These are phyloP conservation scores for Penium margaritaceum DNA, from an alignment of 139 green algal species.

Conservation along the genomic window DNA sequence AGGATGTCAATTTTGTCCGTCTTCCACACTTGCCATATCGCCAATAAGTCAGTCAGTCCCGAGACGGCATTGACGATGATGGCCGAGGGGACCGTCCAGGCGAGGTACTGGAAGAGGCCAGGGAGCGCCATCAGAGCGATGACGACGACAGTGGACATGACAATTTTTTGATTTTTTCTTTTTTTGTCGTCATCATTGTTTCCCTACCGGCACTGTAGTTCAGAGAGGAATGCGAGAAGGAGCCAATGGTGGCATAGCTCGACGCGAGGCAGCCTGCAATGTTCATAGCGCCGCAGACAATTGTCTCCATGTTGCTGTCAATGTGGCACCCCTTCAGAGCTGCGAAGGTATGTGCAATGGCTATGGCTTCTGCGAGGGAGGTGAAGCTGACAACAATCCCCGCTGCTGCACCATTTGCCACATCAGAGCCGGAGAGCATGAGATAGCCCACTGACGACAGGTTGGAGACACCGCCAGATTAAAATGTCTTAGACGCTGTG, in stretches of 20 bases:
- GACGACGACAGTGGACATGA: constrained; percentile 18
- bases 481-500: too few species aligned
- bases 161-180: too few species aligned
- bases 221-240: constrained; percentile 34
- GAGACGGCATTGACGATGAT: constrained; percentile 38
- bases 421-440: too few species aligned
- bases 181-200: constrained; percentile 15
- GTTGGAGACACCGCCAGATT: too few species aligned
- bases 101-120: constrained; percentile 24
- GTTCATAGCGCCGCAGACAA: constrained; percentile 23
- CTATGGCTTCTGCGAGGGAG: constrained; percentile 29
- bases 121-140: constrained; percentile 36
- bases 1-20: constrained; percentile 38
- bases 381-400: too few species aligned
- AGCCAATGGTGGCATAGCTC: constrained; percentile 27
- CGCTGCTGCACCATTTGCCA: too few species aligned
- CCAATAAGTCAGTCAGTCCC: constrained; percentile 2
- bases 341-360: constrained; percentile 40
- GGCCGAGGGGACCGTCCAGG: constrained; percentile 12
- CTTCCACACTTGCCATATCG: constrained; percentile 37
- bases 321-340: constrained; percentile 34
- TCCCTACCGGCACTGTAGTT: constrained; percentile 23
- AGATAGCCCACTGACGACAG: too few species aligned
- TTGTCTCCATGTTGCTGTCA: constrained; percentile 40
- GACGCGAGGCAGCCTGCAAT: constrained; percentile 21